These are phyloP conservation scores for Ascocoryne sarcoides DNA, from an alignment of 2,329 filamentous ascomycete genomes.

Conservation along the genomic window DNA sequence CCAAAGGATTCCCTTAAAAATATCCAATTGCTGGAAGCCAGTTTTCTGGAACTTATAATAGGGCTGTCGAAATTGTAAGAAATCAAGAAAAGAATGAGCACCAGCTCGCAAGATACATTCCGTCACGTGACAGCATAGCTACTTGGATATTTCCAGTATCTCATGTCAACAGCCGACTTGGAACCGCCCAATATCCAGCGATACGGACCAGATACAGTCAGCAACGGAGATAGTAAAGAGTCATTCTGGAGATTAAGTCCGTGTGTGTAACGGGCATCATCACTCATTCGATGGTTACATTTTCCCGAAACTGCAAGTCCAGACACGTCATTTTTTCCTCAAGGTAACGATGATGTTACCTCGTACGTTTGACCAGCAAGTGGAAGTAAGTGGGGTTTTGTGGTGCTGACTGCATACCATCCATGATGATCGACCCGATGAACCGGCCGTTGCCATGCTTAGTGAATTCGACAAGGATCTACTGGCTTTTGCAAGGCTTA, in stretches of 20 bases:
- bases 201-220: constrained; percentile 20
- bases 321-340: constrained; percentile 12
- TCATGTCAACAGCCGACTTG: too few relatives aligned
- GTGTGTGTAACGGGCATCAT: constrained; percentile 4
- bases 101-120: too few relatives aligned
- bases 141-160: too few relatives aligned
- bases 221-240: constrained; percentile 3
- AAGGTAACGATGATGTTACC: constrained; percentile 1
- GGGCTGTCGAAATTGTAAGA: background rate
- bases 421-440: constrained; percentile 18
- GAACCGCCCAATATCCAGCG: background rate
- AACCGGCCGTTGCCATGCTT: constrained; percentile 14
- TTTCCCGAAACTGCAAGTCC: constrained; percentile 1
- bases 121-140: background rate
- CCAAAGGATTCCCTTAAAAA: constrained; percentile 44
- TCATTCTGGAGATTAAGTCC: constrained; percentile 2
- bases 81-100: background rate
- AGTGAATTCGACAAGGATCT: constrained; percentile 13
- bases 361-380: too few relatives aligned
- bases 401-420: constrained; percentile 14
- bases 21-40: too few relatives aligned
- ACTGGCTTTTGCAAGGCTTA: constrained; percentile 12
- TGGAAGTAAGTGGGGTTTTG: constrained; percentile 6
- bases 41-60: too few relatives aligned
- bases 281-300: background rate